phyloP scores from a whole-genome alignment of 371 early-diverging fungal genomes.

The Quaeritorhiza haematococci region DNA sequence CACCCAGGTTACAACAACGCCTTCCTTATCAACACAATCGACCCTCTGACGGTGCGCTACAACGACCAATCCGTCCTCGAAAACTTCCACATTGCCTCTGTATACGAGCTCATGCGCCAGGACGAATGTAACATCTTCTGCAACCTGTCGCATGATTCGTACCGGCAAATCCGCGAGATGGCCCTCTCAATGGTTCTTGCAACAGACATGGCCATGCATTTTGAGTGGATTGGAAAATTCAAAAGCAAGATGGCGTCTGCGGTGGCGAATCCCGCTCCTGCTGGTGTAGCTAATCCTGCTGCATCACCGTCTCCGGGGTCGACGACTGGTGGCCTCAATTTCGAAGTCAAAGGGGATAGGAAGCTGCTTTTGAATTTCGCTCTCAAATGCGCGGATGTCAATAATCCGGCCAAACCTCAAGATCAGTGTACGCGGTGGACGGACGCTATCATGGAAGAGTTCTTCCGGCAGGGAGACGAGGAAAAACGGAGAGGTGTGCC shows the following conservation, averaged over 20 bases:
- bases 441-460: constrained; percentile 40
- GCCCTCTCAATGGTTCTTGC: constrained; percentile 43
- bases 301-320: background rate
- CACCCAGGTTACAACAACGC: constrained; percentile 54
- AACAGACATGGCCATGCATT: constrained; percentile 46
- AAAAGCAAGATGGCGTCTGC: constrained; percentile 29
- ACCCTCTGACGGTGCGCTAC: constrained; percentile 42
- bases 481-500: constrained; percentile 36
- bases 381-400: constrained; percentile 45
- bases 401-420: constrained; percentile 40
- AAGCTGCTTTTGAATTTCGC: constrained; percentile 38
- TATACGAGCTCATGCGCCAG: constrained; percentile 31
- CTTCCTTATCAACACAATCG: constrained; percentile 35
- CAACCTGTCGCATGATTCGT: constrained; percentile 22
- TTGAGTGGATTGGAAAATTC: constrained; percentile 45
- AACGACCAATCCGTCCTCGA: constrained; percentile 47
- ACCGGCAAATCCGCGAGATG: constrained; percentile 29
- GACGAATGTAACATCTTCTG: constrained; percentile 30
- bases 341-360: constrained; percentile 26
- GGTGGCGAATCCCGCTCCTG: background rate
- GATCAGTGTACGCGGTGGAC: constrained; percentile 32
- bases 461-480: constrained; percentile 42
- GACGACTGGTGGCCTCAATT: constrained; percentile 16
- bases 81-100: constrained; percentile 39
- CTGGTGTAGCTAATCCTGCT: background rate